phyloP scores from a whole-genome alignment of 2,329 filamentous ascomycete species.

The Talaromyces sp. region DNA sequence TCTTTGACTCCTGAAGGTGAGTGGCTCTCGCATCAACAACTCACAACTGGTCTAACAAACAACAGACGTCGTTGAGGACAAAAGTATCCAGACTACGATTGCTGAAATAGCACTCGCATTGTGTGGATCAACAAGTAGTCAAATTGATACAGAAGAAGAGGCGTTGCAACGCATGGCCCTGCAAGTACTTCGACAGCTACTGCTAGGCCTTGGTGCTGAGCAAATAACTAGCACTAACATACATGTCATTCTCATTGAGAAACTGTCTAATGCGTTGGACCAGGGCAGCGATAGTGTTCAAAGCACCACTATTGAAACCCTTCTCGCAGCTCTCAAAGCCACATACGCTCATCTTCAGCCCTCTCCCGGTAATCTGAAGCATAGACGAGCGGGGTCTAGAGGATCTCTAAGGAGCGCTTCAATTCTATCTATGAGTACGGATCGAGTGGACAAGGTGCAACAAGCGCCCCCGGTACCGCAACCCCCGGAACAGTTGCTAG shows the following conservation, averaged over 20 bases:
- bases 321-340: conserved; percentile 67
- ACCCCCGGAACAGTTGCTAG: conserved; percentile 62
- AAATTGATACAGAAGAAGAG: conserved; percentile 49
- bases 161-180: conserved; percentile 67
- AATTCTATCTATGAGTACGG: conserved; percentile 40
- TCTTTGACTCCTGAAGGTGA: conserved; percentile 46
- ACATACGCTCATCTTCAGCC: conserved; percentile 34
- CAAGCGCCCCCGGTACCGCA: conserved; percentile 28
- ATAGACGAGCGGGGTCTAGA: conserved; percentile 32
- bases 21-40: neutral
- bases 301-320: conserved; percentile 70
- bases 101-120: conserved; percentile 27
- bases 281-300: conserved; percentile 66
- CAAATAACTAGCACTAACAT: conserved; percentile 47
- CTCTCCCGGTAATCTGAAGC: conserved; percentile 23
- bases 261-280: conserved; percentile 56
- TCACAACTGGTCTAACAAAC: neutral
- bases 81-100: conserved; percentile 28
- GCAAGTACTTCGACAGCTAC: conserved; percentile 52
- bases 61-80: conserved; percentile 19
- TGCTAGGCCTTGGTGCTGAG: conserved; percentile 34
- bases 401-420: conserved; percentile 37
- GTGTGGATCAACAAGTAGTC: conserved; percentile 18
- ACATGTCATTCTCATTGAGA: conserved; percentile 64
- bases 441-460: conserved; percentile 35